Evolutionary conservation across 768 basidiomycete species (phyloP).

Genomic region (Lyophyllum shimeji): DNA sequence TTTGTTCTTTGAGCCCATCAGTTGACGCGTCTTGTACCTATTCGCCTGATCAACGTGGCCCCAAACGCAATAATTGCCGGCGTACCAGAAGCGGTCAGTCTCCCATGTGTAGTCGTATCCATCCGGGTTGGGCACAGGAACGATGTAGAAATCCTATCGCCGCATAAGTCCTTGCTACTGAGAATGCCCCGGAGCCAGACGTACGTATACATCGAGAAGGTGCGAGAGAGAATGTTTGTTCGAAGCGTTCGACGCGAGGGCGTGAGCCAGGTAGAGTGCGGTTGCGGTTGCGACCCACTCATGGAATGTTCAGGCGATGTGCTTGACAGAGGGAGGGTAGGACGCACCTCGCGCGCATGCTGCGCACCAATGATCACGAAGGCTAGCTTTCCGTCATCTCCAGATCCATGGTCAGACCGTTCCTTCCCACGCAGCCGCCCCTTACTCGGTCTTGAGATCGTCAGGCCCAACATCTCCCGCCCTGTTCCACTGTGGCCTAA

Average conservation of each 20-base stretch:
- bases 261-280: conserved; percentile 70
- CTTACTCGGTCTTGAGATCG: conserved; percentile 36
- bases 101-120: conserved; percentile 79
- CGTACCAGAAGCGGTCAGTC: conserved; percentile 62
- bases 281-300: conserved; percentile 84
- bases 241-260: conserved; percentile 51
- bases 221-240: conserved; percentile 44
- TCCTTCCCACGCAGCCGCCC: conserved; percentile 13
- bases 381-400: conserved; percentile 39
- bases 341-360: conserved; percentile 70
- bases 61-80: neutral
- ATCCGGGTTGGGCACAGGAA: conserved; percentile 69
- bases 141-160: conserved; percentile 59
- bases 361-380: conserved; percentile 73
- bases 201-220: conserved; percentile 56
- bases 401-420: conserved; percentile 14
- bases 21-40: conserved; percentile 73
- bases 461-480: conserved; percentile 55
- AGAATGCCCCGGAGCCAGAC: conserved; percentile 17
- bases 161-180: neutral
- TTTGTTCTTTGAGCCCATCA: conserved; percentile 42
- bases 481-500: conserved; percentile 62
- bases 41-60: neutral
- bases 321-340: conserved; percentile 6
- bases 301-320: neutral